Evolutionary conservation across 1,284 basidiomycete species (phyloP).

Genomic region (Ganoderma boninense): DNA sequence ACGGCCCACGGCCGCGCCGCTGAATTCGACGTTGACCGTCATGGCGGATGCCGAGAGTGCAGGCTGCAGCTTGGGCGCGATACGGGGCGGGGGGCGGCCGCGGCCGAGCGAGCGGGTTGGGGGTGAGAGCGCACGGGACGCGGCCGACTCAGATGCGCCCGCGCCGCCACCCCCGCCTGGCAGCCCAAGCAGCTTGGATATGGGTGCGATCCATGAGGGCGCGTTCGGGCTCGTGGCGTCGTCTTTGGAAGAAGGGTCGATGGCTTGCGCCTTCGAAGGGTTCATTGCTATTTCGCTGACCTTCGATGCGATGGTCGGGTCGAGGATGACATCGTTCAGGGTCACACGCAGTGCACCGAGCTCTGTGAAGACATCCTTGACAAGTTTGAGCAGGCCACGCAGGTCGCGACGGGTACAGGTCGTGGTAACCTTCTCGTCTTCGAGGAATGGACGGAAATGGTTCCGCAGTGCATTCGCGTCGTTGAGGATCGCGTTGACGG

Average conservation of each 20-base stretch:
- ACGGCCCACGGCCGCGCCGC: conserved; percentile 75
- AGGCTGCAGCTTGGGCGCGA: conserved; percentile 79
- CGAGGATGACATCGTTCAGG: conserved; percentile 91
- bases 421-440: conserved; percentile 71
- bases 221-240: conserved; percentile 40
- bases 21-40: conserved; percentile 94
- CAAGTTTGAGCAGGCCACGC: conserved; percentile 82
- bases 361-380: conserved; percentile 88
- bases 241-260: conserved; percentile 42
- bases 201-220: conserved; percentile 82
- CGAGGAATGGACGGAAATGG: conserved; percentile 79
- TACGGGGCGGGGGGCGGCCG: conserved; percentile 45
- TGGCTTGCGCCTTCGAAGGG: conserved; percentile 59
- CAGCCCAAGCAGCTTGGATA: conserved; percentile 76
- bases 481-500: conserved; percentile 77
- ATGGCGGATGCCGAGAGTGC: conserved; percentile 87
- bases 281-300: conserved; percentile 80
- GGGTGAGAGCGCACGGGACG: conserved; percentile 39
- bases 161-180: conserved; percentile 33
- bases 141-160: conserved; percentile 29
- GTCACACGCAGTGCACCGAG: conserved; percentile 84
- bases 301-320: conserved; percentile 79
- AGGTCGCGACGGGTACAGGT: conserved; percentile 86
- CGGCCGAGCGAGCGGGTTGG: conserved; percentile 38
- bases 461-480: conserved; percentile 78